Conservation (phyloP, 2,329 filamentous ascomycete genomes). For the Aspergillus pseudotamarii region DNA sequence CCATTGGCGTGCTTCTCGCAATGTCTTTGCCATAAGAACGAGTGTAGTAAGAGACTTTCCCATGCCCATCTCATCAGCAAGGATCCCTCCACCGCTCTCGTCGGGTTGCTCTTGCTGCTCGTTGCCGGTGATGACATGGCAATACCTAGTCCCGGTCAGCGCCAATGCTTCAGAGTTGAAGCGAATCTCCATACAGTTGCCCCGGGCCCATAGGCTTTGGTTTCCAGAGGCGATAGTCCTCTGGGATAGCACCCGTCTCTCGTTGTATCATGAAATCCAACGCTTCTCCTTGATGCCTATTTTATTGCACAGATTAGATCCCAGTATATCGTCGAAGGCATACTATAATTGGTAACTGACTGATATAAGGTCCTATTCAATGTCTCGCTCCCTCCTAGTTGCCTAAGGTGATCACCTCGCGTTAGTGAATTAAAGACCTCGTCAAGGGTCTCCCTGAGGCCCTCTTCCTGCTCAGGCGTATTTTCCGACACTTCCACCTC, state of each 20-base stretch:
- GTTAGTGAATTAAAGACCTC: background rate
- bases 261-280: background rate
- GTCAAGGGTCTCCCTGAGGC: background rate
- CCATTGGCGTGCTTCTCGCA: slow-evolving; percentile 33
- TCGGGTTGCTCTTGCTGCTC: background rate
- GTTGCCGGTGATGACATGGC: slow-evolving; percentile 4
- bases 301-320: background rate
- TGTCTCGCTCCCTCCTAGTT: background rate
- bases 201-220: background rate
- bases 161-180: no score
- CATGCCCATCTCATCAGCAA: slow-evolving; percentile 65
- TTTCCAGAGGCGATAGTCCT: background rate
- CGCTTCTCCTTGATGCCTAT: background rate
- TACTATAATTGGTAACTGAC: background rate
- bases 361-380: background rate
- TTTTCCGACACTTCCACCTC: background rate
- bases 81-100: slow-evolving; percentile 47
- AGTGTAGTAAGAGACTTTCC: slow-evolving; percentile 59
- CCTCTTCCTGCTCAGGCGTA: background rate
- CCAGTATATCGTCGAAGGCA: background rate
- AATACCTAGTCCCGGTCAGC: background rate
- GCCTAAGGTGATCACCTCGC: background rate
- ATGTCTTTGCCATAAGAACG: slow-evolving; percentile 50
- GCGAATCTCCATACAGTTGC: background rate
- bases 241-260: background rate